Base-by-base conservation (phyloP, 2,329 filamentous ascomycete species). In the Samsoniella hepiali region DNA sequence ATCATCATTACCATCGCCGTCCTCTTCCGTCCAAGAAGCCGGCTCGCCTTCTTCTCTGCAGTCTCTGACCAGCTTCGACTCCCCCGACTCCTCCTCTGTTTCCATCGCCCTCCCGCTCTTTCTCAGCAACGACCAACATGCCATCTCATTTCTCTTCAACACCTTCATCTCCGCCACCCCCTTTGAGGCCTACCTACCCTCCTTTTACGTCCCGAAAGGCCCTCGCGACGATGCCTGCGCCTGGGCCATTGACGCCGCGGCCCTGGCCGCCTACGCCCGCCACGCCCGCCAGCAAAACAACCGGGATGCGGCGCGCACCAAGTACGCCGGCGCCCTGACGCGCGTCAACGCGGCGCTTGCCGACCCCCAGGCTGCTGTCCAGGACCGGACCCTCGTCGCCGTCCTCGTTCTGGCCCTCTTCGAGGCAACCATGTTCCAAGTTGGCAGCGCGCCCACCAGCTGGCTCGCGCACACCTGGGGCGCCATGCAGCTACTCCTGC, bases 331-430 rank as follows among this genome's bases (percentile, higher is more conserved):
- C 11, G 68, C 69, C 3, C 47, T 70, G n/a, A 31, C 31, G 7
- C 66, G 63, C 11, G 67, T 66, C 34, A 71, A 68, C 34, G 56
- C 61, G 0, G 40, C 64, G 11, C 65, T 72, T 1, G 58, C 65
- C 11, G 67, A 63, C 3, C 63, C 67, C 3, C 53, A 61, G 34
- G 64, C 61, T 5, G 69, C 70, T 2, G 32, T 71, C 3, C 64
- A 69, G 15, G 70, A 72, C 47, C 59, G 65, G 7, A 72, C 70
- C 0, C 67, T 72, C 2, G 70, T 67, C 9, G 67, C 69, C 4
- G 70, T 72, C n/a, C 63, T 72, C 9, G 63, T 72, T 2, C 62
- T 72, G n/a, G 71, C 68, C 10, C 63, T 71, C 10, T 72, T 72
- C 44, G 71, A 72, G 40, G 69, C 69, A n/a, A 67, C 70, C 32